phyloP scores from a whole-genome alignment of 768 basidiomycete species.

The Naganishia antarctica region DNA sequence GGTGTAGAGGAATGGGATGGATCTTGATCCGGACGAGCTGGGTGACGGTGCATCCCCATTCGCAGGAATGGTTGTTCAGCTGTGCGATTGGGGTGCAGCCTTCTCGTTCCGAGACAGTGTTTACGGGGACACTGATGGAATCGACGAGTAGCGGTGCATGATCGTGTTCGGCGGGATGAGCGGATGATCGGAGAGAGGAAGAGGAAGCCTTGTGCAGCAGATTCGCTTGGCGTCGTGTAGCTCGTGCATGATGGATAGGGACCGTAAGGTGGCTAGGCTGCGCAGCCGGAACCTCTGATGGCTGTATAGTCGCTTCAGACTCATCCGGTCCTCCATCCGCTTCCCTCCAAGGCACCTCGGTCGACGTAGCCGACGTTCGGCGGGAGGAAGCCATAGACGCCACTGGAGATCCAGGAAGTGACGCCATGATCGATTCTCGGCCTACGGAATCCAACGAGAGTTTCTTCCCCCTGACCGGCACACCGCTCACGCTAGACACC shows the following conservation, averaged over 20 bases:
- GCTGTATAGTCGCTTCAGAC: not conserved
- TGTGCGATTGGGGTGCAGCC: constrained; percentile 18
- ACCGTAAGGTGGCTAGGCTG: constrained; percentile 1
- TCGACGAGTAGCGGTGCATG: not conserved
- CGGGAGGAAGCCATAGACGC: constrained; percentile 3
- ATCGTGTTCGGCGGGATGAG: not conserved
- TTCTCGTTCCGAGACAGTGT: constrained; percentile 16
- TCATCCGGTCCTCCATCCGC: not conserved
- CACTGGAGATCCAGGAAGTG: not conserved
- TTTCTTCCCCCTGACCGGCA: not conserved
- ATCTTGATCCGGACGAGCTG: constrained; percentile 16
- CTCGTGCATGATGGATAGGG: constrained; percentile 9
- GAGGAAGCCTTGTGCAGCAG: constrained; percentile 1
- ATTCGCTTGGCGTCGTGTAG: not conserved
- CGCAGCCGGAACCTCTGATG: not conserved
- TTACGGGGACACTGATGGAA: not conserved
- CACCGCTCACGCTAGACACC: not conserved
- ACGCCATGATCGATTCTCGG: not conserved
- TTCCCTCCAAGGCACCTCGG: not conserved
- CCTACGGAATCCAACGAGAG: not conserved
- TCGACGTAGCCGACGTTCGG: not conserved
- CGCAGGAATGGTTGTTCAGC: constrained; percentile 8
- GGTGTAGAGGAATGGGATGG: not conserved
- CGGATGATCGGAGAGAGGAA: not conserved
- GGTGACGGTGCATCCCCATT: constrained; percentile 12